Evolutionary conservation across 1,284 basidiomycete species (phyloP).

Genomic region (Ganoderma lucidum): DNA sequence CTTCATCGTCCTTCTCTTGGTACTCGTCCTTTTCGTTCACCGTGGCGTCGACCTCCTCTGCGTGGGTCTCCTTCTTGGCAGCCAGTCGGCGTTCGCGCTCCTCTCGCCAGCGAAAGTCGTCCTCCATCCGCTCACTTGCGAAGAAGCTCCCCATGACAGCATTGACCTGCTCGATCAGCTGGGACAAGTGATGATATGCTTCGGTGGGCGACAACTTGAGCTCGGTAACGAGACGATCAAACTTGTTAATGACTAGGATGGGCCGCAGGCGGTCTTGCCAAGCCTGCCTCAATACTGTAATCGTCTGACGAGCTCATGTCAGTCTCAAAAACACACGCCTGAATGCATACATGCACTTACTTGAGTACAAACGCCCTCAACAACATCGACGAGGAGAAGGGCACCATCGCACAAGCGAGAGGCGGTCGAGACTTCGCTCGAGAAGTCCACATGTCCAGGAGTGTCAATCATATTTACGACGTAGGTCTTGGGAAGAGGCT

Average conservation of each 20-base stretch:
- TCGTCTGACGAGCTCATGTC: slow-evolving; percentile 67
- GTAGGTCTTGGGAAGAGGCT: slow-evolving; percentile 67
- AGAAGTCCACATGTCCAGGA: slow-evolving; percentile 99
- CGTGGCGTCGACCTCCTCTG: slow-evolving; percentile 69
- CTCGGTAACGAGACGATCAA: slow-evolving; percentile 95
- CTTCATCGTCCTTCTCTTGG: slow-evolving; percentile 96
- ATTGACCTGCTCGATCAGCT: slow-evolving; percentile 97
- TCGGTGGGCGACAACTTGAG: slow-evolving; percentile 92
- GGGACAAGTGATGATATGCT: slow-evolving; percentile 93
- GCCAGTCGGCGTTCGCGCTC: slow-evolving; percentile 86
- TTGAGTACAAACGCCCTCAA: slow-evolving; percentile 99
- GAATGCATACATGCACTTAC: slow-evolving; percentile 50
- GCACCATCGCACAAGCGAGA: slow-evolving; percentile 96
- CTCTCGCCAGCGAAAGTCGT: slow-evolving; percentile 94
- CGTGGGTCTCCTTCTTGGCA: slow-evolving; percentile 73
- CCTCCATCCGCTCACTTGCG: slow-evolving; percentile 96
- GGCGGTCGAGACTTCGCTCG: slow-evolving; percentile 95
- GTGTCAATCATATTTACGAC: slow-evolving; percentile 97
- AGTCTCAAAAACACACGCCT: not conserved
- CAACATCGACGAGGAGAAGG: slow-evolving; percentile 96
- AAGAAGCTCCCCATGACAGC: slow-evolving; percentile 98
- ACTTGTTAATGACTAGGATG: slow-evolving; percentile 96
- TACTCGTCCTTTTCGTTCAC: slow-evolving; percentile 70
- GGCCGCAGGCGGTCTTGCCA: slow-evolving; percentile 92
- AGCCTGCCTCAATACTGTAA: slow-evolving; percentile 94